These are phyloP conservation scores for Microsporum canis DNA, from an alignment of 2,329 filamentous ascomycete genomes.

Conservation along the genomic window DNA sequence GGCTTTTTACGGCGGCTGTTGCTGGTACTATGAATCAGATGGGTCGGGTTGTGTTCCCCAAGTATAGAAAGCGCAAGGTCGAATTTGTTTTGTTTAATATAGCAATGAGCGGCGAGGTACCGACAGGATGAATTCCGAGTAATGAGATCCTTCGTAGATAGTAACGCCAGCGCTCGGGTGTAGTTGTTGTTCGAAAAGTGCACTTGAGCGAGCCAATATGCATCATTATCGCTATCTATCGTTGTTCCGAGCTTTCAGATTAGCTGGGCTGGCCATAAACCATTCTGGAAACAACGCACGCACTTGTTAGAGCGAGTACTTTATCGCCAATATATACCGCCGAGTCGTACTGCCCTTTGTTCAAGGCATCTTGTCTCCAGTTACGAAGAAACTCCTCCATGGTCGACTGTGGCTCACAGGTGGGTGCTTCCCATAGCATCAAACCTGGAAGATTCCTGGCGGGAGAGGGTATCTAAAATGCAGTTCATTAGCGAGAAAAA, in stretches of 20 bases:
- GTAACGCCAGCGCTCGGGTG: slow-evolving; percentile 75
- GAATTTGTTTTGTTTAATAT: slow-evolving; percentile 81
- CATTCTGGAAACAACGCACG: slow-evolving; percentile 9
- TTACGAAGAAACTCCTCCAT: slow-evolving; percentile 93
- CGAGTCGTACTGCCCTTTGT: slow-evolving; percentile 91
- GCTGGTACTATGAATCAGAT: slow-evolving; percentile 60
- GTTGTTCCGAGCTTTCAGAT: background rate
- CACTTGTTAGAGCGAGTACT: slow-evolving; percentile 83
- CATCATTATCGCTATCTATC: slow-evolving; percentile 80
- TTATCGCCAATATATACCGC: slow-evolving; percentile 98
- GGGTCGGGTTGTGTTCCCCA: slow-evolving; percentile 86
- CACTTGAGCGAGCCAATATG: slow-evolving; percentile 95
- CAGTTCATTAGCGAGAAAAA: background rate
- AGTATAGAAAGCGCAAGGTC: slow-evolving; percentile 79
- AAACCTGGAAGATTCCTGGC: background rate
- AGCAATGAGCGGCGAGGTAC: slow-evolving; percentile 87
- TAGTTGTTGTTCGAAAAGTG: slow-evolving; percentile 95
- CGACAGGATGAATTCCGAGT: slow-evolving; percentile 72
- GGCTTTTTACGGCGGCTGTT: slow-evolving; percentile 60
- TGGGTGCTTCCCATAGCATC: background rate
- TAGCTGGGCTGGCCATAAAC: background rate
- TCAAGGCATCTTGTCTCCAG: slow-evolving; percentile 90
- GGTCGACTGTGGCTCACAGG: background rate
- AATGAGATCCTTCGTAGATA: slow-evolving; percentile 73
- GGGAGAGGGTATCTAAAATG: background rate